Base-by-base conservation (phyloP, 441 rosid species). In the Mallotus japonicus region DNA sequence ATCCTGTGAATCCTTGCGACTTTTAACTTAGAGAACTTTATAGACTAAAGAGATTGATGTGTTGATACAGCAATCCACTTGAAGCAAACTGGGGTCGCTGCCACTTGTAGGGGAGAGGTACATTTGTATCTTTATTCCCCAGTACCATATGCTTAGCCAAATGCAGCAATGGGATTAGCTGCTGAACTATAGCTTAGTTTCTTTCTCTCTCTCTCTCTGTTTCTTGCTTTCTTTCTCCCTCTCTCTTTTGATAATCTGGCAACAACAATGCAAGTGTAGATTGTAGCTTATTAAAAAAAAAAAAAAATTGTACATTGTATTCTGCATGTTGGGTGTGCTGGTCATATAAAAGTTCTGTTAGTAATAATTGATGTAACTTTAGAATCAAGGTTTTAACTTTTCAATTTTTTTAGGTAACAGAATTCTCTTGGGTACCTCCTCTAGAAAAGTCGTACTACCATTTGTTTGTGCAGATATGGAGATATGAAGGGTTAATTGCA, bases 11-110 rank as follows among this genome's bases (percentile, higher is more conserved):
- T 55, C 28, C 24, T 22, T 55, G 9, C 11, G 4, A 40, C 40
- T 73, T 22, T 24, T 20, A 44, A 46, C 58, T 12, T 10, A 34
- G 12, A 12, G 49, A 65, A 65, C 8, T 28, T 28, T 28, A 28
- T 28, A 28, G 32, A 28, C 32, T 4, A 12, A 56, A 13, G 46
- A 47, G 49, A 73, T 65, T 73, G 46, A 24, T 47, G n/a, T 28
- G 14, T 37, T 56, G 69, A 65, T 20, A 57, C 56, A 44, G 37
- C 55, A 46, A 59, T 73, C 57, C 32, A 28, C 32, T 28, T 28
- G 32, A 28, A 54, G 69, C 65, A 8, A 55, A 51, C 54, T 59
- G 50, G 67, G 59, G 59, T 8, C 7, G 5, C 8, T 65, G 17
- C 3, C 32, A 28, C 32, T 28, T 28, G 32, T 28, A 56, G 37